Conservation (phyloP, 2,329 filamentous ascomycete genomes). For the Metarhizium rileyi region DNA sequence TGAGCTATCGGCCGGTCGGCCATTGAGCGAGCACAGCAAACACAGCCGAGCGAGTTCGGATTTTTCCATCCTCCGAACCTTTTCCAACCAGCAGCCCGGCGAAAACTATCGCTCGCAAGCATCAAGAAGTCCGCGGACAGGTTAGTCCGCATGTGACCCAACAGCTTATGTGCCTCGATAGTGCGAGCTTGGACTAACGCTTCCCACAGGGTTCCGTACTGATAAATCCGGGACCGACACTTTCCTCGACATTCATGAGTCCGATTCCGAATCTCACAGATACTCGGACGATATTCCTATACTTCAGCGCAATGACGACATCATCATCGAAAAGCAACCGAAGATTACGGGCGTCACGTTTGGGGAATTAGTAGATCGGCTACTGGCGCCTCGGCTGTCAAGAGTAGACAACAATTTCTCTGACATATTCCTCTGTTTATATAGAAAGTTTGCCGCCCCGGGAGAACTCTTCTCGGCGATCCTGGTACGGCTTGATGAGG, state of each 20-base stretch:
- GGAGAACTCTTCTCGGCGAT: conserved; percentile 69
- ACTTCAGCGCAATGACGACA: conserved; percentile 57
- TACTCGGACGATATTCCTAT: conserved; percentile 60
- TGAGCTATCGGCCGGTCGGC: conserved; percentile 39
- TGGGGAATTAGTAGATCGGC: conserved; percentile 74
- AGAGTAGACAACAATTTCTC: conserved; percentile 84
- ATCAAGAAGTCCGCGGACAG: conserved; percentile 23
- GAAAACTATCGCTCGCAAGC: conserved; percentile 22
- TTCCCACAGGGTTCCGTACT: conserved; percentile 42
- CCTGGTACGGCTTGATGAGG: conserved; percentile 61
- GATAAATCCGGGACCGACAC: conserved; percentile 40
- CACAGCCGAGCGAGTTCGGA: conserved; percentile 65
- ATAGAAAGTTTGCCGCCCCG: conserved; percentile 86
- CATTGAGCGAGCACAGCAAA: conserved; percentile 52
- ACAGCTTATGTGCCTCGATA: not conserved
- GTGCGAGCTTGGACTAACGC: conserved; percentile 28
- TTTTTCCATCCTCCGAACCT: conserved; percentile 48
- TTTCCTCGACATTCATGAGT: conserved; percentile 61
- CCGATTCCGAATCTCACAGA: conserved; percentile 54
- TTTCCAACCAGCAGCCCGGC: conserved; percentile 36
- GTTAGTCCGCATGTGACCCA: conserved; percentile 10
- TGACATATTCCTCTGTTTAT: conserved; percentile 82
- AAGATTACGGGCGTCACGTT: conserved; percentile 46
- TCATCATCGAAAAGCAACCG: conserved; percentile 37
- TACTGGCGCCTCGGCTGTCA: conserved; percentile 72